phyloP scores from a whole-genome alignment of 257 asterid genomes.

The Eustoma russellianum region DNA sequence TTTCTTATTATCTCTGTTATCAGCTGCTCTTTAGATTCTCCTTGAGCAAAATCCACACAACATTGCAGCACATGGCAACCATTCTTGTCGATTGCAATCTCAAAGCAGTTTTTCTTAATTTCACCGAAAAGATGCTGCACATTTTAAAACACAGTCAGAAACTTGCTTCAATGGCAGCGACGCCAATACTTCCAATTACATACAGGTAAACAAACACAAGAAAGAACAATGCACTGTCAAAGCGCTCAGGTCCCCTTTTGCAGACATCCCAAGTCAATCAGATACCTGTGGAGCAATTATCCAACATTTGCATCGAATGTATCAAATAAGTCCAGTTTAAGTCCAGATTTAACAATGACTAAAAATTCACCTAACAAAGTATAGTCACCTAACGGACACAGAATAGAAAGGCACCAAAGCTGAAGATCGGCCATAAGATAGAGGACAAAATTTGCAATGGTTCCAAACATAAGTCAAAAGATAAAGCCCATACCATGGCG shows the following conservation, averaged over 20 bases:
- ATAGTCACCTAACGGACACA: no score
- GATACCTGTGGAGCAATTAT: neutral
- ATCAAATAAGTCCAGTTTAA: no score
- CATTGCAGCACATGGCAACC: slow-evolving; percentile 75
- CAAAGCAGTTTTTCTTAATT: slow-evolving; percentile 36
- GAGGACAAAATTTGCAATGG: no score
- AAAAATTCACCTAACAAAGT: no score
- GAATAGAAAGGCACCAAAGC: no score
- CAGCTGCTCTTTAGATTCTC: slow-evolving; percentile 38
- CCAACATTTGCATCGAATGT: no score
- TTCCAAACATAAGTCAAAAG: no score
- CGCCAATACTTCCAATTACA: neutral
- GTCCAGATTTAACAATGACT: no score
- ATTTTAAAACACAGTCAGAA: slow-evolving; percentile 15
- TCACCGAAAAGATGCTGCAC: slow-evolving; percentile 45
- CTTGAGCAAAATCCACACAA: slow-evolving; percentile 45
- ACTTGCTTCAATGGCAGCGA: neutral
- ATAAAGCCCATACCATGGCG: no score
- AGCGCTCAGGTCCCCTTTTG: no score
- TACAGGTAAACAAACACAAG: neutral
- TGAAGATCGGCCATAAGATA: no score
- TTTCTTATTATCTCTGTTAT: slow-evolving; percentile 36
- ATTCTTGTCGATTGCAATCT: slow-evolving; percentile 50
- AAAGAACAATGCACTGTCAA: neutral
- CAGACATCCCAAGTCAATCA: no score